Conservation (phyloP, 306 rosid genomes). For the Trifolium fragiferum region DNA sequence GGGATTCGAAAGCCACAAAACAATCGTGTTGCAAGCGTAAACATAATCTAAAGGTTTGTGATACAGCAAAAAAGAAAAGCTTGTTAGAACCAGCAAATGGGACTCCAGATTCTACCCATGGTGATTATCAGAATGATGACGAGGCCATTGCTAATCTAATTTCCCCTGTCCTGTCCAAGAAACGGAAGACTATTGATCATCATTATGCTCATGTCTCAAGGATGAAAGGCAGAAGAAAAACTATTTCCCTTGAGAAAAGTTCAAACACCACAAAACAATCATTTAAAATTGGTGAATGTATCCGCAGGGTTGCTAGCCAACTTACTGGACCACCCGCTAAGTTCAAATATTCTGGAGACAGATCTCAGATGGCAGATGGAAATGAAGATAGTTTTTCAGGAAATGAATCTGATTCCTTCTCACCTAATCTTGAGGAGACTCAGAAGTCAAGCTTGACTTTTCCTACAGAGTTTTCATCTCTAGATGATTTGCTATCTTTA, state of each 20-base stretch:
- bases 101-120: conserved; percentile 49
- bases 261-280: conserved; percentile 64
- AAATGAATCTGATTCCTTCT: conserved; percentile 49
- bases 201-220: conserved; percentile 50
- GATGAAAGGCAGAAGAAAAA: conserved; percentile 59
- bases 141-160: conserved; percentile 42
- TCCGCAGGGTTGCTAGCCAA: conserved; percentile 92
- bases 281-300: conserved; percentile 89
- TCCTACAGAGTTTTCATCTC: conserved; percentile 63
- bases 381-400: conserved; percentile 46
- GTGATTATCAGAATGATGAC: conserved; percentile 58
- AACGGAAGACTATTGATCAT: conserved; percentile 57
- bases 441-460: conserved; percentile 45
- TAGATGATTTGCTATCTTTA: conserved; percentile 70
- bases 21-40: conserved; percentile 64
- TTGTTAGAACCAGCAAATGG: conserved; percentile 64
- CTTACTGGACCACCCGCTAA: conserved; percentile 63
- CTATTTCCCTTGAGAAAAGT: conserved; percentile 60
- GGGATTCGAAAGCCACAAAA: conserved; percentile 47
- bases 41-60: conserved; percentile 65
- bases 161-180: conserved; percentile 57
- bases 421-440: conserved; percentile 55
- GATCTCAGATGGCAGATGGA: conserved; percentile 59
- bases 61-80: conserved; percentile 67
- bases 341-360: conserved; percentile 58